phyloP scores from a whole-genome alignment of 805 yeast species.

The Grigorovia humatica region DNA sequence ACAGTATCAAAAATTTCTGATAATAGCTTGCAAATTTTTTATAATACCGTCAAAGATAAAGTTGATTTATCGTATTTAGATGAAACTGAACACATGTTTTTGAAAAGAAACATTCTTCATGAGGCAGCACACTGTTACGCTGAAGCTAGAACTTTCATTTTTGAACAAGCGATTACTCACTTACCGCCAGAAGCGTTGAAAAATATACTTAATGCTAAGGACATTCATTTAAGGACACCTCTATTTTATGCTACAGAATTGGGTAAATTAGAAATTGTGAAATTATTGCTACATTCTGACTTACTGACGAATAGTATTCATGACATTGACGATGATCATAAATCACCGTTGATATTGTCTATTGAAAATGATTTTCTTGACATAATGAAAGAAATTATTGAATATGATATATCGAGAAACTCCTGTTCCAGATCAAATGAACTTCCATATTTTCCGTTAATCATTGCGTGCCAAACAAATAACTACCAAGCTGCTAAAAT shows the following conservation, averaged over 20 bases:
- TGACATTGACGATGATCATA: slow-evolving; percentile 58
- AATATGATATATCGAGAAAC: slow-evolving; percentile 28
- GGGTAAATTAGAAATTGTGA: slow-evolving; percentile 38
- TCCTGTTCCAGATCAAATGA: neutral
- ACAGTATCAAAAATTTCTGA: slow-evolving; percentile 54
- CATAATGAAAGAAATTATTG: slow-evolving; percentile 37
- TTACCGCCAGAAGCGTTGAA: slow-evolving; percentile 15
- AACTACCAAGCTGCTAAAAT: slow-evolving; percentile 58
- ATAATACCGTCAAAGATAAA: slow-evolving; percentile 23
- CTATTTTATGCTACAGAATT: slow-evolving; percentile 74
- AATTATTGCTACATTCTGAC: slow-evolving; percentile 28
- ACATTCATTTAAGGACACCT: slow-evolving; percentile 68
- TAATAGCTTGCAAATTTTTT: slow-evolving; percentile 39
- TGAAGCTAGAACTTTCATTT: slow-evolving; percentile 22
- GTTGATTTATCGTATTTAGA: slow-evolving; percentile 59
- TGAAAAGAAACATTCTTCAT: slow-evolving; percentile 67
- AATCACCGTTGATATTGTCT: slow-evolving; percentile 75
- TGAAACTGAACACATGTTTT: slow-evolving; percentile 40
- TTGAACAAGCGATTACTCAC: slow-evolving; percentile 16
- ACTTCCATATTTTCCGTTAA: slow-evolving; percentile 51
- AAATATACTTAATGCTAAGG: slow-evolving; percentile 35
- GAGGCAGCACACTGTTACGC: slow-evolving; percentile 38
- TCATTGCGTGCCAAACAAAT: slow-evolving; percentile 82
- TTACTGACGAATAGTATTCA: slow-evolving; percentile 24
- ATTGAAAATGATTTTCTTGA: slow-evolving; percentile 56